phyloP scores from a whole-genome alignment of 371 early-diverging fungal species.

The Haplosporangium sp. region DNA sequence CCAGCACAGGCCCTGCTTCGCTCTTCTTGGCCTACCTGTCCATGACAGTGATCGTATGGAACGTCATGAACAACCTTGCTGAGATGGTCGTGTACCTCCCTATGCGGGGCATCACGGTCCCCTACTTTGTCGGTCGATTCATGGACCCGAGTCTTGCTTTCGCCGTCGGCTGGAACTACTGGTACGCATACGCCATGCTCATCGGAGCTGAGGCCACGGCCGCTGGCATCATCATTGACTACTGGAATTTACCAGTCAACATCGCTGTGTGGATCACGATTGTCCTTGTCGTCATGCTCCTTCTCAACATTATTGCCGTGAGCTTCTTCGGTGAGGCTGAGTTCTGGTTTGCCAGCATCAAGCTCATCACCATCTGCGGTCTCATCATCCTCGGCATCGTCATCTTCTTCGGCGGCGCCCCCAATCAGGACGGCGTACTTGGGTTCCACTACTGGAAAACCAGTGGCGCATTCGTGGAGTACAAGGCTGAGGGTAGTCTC shows the following conservation, averaged over 20 bases:
- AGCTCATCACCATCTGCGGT: slow-evolving; percentile 66
- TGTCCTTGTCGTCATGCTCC: slow-evolving; percentile 42
- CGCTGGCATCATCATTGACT: slow-evolving; percentile 70
- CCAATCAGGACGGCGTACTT: slow-evolving; percentile 78
- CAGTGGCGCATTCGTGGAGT: slow-evolving; percentile 45
- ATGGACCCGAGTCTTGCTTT: slow-evolving; percentile 85
- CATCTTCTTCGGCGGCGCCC: slow-evolving; percentile 79
- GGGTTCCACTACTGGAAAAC: slow-evolving; percentile 61
- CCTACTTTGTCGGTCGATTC: slow-evolving; percentile 80
- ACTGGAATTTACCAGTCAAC: slow-evolving; percentile 71
- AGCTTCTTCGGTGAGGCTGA: slow-evolving; percentile 66
- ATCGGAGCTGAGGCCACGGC: slow-evolving; percentile 82
- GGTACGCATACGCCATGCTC: slow-evolving; percentile 82
- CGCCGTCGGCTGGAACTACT: slow-evolving; percentile 86
- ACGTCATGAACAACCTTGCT: slow-evolving; percentile 82
- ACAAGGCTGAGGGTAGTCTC: slow-evolving; percentile 38
- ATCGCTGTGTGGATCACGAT: slow-evolving; percentile 36
- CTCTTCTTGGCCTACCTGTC: slow-evolving; percentile 76
- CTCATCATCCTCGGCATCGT: slow-evolving; percentile 81
- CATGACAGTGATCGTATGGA: slow-evolving; percentile 85
- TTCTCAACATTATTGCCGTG: slow-evolving; percentile 48
- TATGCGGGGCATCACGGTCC: slow-evolving; percentile 84
- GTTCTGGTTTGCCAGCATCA: slow-evolving; percentile 68
- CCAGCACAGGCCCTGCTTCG: slow-evolving; percentile 82
- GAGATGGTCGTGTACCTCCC: slow-evolving; percentile 89